Evolutionary conservation across 75 land plant species (phyloP).

Genomic region (Sequoiadendron giganteum): DNA sequence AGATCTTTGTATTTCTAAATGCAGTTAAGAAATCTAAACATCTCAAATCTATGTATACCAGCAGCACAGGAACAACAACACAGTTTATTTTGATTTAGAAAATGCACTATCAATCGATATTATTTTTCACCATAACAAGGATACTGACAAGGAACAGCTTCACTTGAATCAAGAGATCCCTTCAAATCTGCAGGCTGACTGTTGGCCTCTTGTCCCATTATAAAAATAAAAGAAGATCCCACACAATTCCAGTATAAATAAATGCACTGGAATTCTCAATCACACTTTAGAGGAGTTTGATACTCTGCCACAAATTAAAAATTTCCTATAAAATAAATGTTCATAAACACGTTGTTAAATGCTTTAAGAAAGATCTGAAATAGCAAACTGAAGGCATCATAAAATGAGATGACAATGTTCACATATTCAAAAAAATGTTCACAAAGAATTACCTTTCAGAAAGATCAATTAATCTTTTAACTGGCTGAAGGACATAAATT

Average conservation of each 20-base stretch:
- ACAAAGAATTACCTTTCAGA: background rate
- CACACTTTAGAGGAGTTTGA: background rate
- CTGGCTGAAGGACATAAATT: background rate
- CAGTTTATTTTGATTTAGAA: background rate
- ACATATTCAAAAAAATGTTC: background rate
- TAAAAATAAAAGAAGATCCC: background rate
- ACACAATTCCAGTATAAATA: background rate
- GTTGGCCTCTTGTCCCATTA: conserved; percentile 2
- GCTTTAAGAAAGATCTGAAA: background rate
- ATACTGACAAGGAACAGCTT: background rate
- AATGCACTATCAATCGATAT: background rate
- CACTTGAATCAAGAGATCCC: background rate
- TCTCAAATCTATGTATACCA: background rate
- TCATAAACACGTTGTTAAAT: background rate
- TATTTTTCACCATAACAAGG: background rate
- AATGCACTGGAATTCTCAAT: background rate
- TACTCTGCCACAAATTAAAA: background rate
- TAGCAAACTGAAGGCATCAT: background rate
- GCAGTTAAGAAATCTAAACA: background rate
- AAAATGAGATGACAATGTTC: background rate
- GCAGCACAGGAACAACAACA: background rate
- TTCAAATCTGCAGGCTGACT: background rate
- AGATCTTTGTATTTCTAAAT: conserved; percentile 37
- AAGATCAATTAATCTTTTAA: background rate
- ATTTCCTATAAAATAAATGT: background rate